Evolutionary conservation across 176 grass and related monocot genomes (phyloP).

Genomic region (Tuctoria greenei): DNA sequence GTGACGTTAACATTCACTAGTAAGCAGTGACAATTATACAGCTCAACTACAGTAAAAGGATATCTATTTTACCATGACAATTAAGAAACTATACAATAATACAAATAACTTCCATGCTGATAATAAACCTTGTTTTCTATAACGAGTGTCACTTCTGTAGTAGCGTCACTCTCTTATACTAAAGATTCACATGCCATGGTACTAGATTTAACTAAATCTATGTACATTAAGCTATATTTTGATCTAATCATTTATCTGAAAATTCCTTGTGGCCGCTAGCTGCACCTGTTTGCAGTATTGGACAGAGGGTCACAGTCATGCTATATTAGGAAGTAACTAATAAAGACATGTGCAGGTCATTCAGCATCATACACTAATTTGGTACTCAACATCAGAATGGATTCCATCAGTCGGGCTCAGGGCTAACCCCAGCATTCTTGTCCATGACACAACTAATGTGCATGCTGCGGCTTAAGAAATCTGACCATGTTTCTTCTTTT

Average conservation of each 20-base stretch:
- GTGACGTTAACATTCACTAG: not conserved
- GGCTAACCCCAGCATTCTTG: slow-evolving; percentile 13
- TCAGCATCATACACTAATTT: slow-evolving; percentile 2
- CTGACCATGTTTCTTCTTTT: not conserved
- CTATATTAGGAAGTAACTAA: slow-evolving; percentile 20
- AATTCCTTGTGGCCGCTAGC: not conserved
- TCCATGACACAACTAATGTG: slow-evolving; percentile 23
- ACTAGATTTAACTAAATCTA: no score
- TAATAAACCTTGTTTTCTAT: no score
- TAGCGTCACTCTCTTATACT: no score
- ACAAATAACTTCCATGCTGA: not conserved
- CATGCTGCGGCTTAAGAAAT: not conserved
- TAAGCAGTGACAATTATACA: not conserved
- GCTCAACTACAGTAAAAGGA: not conserved
- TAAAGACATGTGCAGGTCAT: slow-evolving; percentile 23
- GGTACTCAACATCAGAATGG: not conserved
- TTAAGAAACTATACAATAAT: not conserved
- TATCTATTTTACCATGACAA: not conserved
- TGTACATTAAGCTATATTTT: not conserved
- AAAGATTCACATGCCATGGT: no score
- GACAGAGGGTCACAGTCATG: not conserved
- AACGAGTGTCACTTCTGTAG: no score
- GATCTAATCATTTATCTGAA: not conserved
- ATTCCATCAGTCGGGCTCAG: not conserved
- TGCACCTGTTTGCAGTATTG: not conserved